Evolutionary conservation across 202 grass and related monocot genomes (phyloP).

Genomic region (Zizania palustris): DNA sequence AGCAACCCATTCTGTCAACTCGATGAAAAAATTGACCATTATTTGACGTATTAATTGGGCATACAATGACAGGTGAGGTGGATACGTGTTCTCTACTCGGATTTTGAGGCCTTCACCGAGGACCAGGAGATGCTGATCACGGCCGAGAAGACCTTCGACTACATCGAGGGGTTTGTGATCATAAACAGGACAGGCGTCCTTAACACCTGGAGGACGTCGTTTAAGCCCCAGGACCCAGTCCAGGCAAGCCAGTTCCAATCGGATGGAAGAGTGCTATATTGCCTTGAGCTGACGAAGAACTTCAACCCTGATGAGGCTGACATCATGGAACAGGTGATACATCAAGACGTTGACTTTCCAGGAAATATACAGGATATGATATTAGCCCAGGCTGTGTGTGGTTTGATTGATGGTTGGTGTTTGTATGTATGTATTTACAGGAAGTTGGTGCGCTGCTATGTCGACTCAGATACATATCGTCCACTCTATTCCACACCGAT

Average conservation of each 20-base stretch:
- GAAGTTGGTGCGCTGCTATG: conserved; percentile 66
- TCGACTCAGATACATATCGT: conserved; percentile 71
- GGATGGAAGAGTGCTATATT: conserved; percentile 70
- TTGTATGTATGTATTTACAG: conserved; percentile 46
- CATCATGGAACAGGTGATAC: conserved; percentile 67
- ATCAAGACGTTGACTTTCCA: conserved; percentile 26
- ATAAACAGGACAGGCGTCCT: conserved; percentile 96
- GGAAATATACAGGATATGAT: background rate
- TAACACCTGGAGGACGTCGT: conserved; percentile 93
- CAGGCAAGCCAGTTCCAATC: conserved; percentile 80
- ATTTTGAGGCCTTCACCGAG: conserved; percentile 78
- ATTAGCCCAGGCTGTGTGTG: conserved; percentile 18
- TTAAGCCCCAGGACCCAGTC: conserved; percentile 78
- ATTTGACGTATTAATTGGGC: conserved; percentile 11
- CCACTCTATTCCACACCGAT: conserved; percentile 85
- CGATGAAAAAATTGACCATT: background rate
- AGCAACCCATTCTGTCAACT: background rate
- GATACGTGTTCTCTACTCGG: conserved; percentile 90
- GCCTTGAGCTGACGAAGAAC: conserved; percentile 96
- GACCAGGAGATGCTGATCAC: conserved; percentile 93
- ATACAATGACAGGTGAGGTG: conserved; percentile 69
- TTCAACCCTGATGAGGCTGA: conserved; percentile 53
- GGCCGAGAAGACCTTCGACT: conserved; percentile 71
- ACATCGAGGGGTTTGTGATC: conserved; percentile 95
- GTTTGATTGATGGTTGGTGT: conserved; percentile 11